Percentiles rank a stretch among this genome's conserved stretches.
Evolutionary conservation across 345 rosid species (phyloP).

Genomic region (Hevea brasiliensis): DNA sequence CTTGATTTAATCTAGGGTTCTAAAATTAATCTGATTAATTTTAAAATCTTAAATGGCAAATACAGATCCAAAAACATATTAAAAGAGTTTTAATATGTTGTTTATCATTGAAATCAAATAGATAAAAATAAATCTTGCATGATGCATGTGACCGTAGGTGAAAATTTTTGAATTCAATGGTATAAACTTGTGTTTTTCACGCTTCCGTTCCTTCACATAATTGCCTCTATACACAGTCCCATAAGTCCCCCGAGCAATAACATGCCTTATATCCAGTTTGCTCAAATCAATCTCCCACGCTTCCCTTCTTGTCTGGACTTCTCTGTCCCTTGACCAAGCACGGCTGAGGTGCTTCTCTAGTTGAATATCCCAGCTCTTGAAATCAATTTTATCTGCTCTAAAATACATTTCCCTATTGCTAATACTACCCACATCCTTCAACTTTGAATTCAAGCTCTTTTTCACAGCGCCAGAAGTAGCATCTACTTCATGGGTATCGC

Average conservation of each 20-base stretch:
- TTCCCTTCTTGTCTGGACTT: slow-evolving; percentile 18
- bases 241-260: slow-evolving; percentile 35
- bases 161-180: too few species aligned
- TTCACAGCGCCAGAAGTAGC: neutral
- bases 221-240: slow-evolving; percentile 36
- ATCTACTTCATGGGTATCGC: slow-evolving; percentile 4
- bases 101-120: too few species aligned
- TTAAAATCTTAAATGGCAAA: too few species aligned
- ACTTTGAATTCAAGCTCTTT: slow-evolving; percentile 13
- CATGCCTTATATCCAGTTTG: slow-evolving; percentile 29
- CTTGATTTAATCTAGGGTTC: too few species aligned
- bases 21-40: too few species aligned
- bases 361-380: slow-evolving; percentile 38
- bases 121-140: too few species aligned
- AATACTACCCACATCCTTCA: slow-evolving; percentile 17
- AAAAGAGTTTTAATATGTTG: too few species aligned
- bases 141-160: too few species aligned
- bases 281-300: slow-evolving; percentile 37
- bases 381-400: slow-evolving; percentile 36
- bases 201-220: too few species aligned
- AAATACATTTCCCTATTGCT: slow-evolving; percentile 25
- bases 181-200: too few species aligned
- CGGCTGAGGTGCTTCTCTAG: slow-evolving; percentile 35
- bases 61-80: too few species aligned
- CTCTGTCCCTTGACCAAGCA: slow-evolving; percentile 37